Base-by-base conservation (phyloP, 305 asterid species). In the Fraxinus angustifolia region DNA sequence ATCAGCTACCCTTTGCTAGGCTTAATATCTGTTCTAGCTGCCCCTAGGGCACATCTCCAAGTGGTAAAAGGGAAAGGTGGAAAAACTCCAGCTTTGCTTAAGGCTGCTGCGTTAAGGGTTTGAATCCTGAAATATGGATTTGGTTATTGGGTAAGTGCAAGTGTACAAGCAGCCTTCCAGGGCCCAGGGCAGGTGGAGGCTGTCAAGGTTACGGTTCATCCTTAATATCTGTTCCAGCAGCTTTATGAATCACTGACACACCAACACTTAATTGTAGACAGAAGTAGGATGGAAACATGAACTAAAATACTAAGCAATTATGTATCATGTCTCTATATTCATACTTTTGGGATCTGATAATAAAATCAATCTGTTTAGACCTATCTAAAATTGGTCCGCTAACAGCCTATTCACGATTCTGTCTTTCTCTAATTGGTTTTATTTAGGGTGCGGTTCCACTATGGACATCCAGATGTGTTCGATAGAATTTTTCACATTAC, bases 401-500 rank as follows among this genome's bases (percentile, higher is more conserved):
- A 5, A 34, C 76, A 2, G 48, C 76, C 50, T 74, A 35, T 72
- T 36, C 71, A 72, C 74, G 74, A 65, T 71, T 65, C 75, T 31
- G 14, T 42, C 87, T 60, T 31, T 67, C 79, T 81, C 82, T 81
- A 30, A 80, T 80, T 80, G 65, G 78, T 82, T 73, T 83, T 82
- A 28, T 50, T 36, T 76, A 94, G 98, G 93, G 98, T 93, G 62
- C 93, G 98, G 40, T 95, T 95, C 92, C 98, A 71, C 50, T 71
- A 71, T 34, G 76, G 76, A n/a, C 76, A 71, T 71, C 76, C 76
- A 33, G 76, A 79, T 42, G 98, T 95, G 79, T 95, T 95, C 53
- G 98, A 95, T 82, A 90, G 98, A 83, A 92, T 95, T 70, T 95
- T 95, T 84, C 98, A 95, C 90, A 90, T 95, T 78, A 95, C 98